These are phyloP conservation scores for Cryphonectria naterciae DNA, from an alignment of 2,329 filamentous ascomycete genomes.

Conservation along the genomic window DNA sequence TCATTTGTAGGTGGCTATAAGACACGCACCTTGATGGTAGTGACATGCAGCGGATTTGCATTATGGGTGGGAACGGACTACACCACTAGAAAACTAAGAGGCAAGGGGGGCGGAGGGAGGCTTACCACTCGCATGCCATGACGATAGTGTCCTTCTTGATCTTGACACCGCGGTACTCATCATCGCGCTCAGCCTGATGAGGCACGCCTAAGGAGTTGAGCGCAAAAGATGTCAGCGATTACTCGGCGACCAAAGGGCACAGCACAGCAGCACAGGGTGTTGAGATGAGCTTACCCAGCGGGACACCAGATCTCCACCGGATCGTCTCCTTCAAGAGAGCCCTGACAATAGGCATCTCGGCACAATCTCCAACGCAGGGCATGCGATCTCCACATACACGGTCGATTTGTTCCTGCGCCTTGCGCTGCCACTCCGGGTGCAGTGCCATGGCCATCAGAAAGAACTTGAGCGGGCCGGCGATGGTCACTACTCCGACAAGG, in stretches of 20 bases:
- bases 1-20: neutral
- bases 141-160: conserved; percentile 55
- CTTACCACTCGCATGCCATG: conserved; percentile 55
- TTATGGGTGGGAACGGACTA: neutral
- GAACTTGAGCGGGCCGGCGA: conserved; percentile 54
- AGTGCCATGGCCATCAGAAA: conserved; percentile 57
- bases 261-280: neutral
- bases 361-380: conserved; percentile 54
- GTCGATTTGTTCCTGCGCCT: conserved; percentile 62
- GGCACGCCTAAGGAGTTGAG: conserved; percentile 46
- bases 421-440: conserved; percentile 56
- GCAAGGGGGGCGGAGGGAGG: neutral
- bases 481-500: conserved; percentile 55
- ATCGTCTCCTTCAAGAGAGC: conserved; percentile 62
- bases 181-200: conserved; percentile 52
- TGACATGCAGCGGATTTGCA: neutral
- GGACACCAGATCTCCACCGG: conserved; percentile 61
- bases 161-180: conserved; percentile 50
- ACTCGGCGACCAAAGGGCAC: neutral
- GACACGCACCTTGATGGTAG: neutral
- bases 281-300: conserved; percentile 45
- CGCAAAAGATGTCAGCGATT: neutral
- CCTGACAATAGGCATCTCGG: conserved; percentile 55
- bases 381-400: conserved; percentile 57
- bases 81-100: neutral